Base-by-base conservation (phyloP, 352 stramenopile genomes). In the Pythium folliculosum region DNA sequence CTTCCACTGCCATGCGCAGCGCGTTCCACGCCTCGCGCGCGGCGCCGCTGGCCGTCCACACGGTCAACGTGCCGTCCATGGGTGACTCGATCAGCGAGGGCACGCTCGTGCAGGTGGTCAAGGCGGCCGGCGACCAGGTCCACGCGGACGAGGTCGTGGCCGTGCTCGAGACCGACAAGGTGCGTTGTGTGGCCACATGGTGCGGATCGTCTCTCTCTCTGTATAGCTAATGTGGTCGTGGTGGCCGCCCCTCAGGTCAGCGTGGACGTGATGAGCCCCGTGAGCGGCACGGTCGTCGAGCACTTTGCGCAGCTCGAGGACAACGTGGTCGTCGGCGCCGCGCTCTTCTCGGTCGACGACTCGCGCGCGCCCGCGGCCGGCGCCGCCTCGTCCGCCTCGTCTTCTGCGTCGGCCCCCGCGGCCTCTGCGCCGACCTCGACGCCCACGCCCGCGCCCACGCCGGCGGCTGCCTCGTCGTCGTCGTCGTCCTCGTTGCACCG, bases 131-230 rank as follows among this genome's bases (percentile, higher is more conserved):
- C 38, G 95, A 99, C 70, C 84, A 82, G 32, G 94, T 99, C 40
- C 75, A 96, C 44, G 86, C 88, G 27, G 97, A 99, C 81, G 97
- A 99, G 51, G 96, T 99, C 35, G 92, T 99, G 14, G 86, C 97
- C n/a, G 89, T 99, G 52, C 84, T 99, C 27, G 98, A 99, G 85
- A 99, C 98, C 1, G 98, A 99, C 76, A 99, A 99, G 85, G 97
- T 99, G 17, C 72, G 78, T n/a, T n/a, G n/a, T n/a, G n/a, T n/a
- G n/a, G n/a, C n/a, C n/a, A n/a, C n/a, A n/a, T n/a, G n/a, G n/a
- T n/a, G 4, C 49, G 2, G 9, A 44, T 14, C 38, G 38, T 17
- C 38, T 44, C 14, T 40, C 5, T 44, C 38, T 44, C 12, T 44
- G 6, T 7, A 19, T 44, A 37, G 32, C 38, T 44, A 14, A 44